A percentile compares a stretch with the other conserved stretches of the same genome.
These are phyloP conservation scores for Phaffomyces opuntiae DNA, from an alignment of 805 yeast species.

Conservation along the genomic window DNA sequence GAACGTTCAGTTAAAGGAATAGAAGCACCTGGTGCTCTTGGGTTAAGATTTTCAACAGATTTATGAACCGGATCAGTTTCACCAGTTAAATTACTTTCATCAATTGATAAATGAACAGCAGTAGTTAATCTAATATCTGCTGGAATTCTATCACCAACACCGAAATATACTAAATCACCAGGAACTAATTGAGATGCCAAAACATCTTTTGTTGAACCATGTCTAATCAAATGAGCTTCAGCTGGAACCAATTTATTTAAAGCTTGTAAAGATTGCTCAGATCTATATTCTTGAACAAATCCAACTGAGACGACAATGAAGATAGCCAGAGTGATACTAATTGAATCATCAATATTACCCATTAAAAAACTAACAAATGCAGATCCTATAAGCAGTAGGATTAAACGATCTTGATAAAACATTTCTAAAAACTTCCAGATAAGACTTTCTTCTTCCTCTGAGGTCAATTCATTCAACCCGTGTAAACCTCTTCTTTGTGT, in stretches of 20 bases:
- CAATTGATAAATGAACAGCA: constrained; percentile 75
- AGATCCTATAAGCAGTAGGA: constrained; percentile 80
- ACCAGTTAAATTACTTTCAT: constrained; percentile 93
- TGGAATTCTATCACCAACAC: constrained; percentile 93
- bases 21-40: constrained; percentile 21
- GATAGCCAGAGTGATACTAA: constrained; percentile 89
- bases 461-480: constrained; percentile 73
- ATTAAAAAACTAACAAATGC: constrained; percentile 80
- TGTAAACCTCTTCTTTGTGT: constrained; percentile 61
- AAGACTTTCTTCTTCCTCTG: constrained; percentile 71
- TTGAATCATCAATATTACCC: constrained; percentile 96
- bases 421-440: constrained; percentile 67
- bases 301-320: constrained; percentile 94
- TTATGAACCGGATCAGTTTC: constrained; percentile 87
- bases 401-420: constrained; percentile 88
- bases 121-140: constrained; percentile 84
- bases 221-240: constrained; percentile 87
- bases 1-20: constrained; percentile 62
- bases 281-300: constrained; percentile 92
- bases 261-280: constrained; percentile 92
- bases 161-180: constrained; percentile 86
- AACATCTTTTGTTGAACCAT: constrained; percentile 70
- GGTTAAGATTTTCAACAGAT: constrained; percentile 36
- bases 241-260: constrained; percentile 92
- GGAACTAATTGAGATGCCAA: constrained; percentile 88